Conservation (phyloP, 306 rosid genomes). For the Casuarina equisetifolia region DNA sequence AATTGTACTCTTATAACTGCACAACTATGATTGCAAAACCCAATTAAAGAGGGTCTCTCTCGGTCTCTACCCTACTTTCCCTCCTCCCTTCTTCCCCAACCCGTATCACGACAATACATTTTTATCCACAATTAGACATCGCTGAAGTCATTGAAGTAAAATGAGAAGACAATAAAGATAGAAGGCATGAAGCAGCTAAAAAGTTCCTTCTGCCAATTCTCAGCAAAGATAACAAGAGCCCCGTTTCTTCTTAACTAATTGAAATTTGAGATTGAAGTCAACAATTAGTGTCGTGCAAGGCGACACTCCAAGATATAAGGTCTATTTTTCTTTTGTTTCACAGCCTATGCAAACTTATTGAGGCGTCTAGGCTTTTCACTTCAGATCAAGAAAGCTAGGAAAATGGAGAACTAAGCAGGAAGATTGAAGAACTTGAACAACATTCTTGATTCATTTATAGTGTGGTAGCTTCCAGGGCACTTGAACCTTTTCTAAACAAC, state of each 20-base stretch:
- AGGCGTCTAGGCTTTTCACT: not conserved
- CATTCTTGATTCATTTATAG: no score
- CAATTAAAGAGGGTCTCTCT: not conserved
- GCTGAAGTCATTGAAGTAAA: not conserved
- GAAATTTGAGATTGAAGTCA: not conserved
- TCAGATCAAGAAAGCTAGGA: not conserved
- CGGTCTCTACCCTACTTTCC: not conserved
- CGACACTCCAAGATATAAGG: not conserved
- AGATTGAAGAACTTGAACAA: no score
- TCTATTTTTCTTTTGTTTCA: no score
- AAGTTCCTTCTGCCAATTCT: not conserved
- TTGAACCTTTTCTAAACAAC: no score
- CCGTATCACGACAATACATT: not conserved
- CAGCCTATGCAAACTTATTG: no score
- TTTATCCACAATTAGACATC: not conserved
- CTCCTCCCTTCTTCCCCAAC: not conserved
- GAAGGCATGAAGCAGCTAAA: not conserved
- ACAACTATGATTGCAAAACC: not conserved
- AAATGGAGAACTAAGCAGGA: not conserved
- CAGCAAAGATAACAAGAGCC: no score
- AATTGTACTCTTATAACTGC: not conserved
- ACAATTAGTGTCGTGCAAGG: not conserved
- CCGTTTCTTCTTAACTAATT: no score
- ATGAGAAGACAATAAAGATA: not conserved
- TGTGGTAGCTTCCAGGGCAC: no score